A percentile compares a stretch with the other conserved stretches of the same genome.
phyloP scores from a whole-genome alignment of 192 early-diverging fungal genomes.

The Haplosporangium gracile region DNA sequence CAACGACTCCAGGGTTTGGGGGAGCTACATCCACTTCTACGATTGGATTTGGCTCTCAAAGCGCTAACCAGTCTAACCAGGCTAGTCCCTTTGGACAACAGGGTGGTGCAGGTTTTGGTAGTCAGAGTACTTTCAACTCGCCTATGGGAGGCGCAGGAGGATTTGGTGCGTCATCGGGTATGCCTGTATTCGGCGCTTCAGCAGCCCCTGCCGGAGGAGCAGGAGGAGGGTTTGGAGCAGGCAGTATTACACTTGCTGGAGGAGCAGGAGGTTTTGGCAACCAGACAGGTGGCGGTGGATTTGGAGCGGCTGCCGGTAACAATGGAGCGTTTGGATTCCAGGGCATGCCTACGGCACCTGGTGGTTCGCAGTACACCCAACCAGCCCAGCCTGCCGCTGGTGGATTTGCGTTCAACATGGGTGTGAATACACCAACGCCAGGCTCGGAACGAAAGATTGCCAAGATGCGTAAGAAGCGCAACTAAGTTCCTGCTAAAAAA shows the following conservation, averaged over 20 bases:
- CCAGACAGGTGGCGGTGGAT: neutral
- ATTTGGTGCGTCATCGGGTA: constrained; percentile 1
- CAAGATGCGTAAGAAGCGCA: constrained; percentile 34
- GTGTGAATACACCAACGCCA: constrained; percentile 4
- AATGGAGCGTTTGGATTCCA: constrained; percentile 27
- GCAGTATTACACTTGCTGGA: neutral
- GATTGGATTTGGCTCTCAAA: neutral
- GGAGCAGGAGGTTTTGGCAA: constrained; percentile 16
- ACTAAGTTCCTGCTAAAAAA: too few relatives aligned
- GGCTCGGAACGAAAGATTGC: constrained; percentile 33
- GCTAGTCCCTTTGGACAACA: constrained; percentile 12
- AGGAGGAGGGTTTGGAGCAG: constrained; percentile 12
- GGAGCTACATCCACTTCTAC: neutral
- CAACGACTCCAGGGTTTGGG: neutral
- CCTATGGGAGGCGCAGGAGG: neutral
- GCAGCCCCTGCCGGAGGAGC: neutral
- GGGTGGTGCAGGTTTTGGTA: constrained; percentile 13
- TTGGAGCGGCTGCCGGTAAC: neutral
- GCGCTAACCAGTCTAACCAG: neutral
- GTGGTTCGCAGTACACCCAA: constrained; percentile 25
- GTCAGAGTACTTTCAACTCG: neutral
- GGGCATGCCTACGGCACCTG: constrained; percentile 29
- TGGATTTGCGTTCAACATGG: constrained; percentile 35
- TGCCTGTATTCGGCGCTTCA: neutral
- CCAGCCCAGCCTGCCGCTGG: constrained; percentile 10